Conservation (phyloP, 1,139 yeast species). For the Meyerozyma sp. region DNA sequence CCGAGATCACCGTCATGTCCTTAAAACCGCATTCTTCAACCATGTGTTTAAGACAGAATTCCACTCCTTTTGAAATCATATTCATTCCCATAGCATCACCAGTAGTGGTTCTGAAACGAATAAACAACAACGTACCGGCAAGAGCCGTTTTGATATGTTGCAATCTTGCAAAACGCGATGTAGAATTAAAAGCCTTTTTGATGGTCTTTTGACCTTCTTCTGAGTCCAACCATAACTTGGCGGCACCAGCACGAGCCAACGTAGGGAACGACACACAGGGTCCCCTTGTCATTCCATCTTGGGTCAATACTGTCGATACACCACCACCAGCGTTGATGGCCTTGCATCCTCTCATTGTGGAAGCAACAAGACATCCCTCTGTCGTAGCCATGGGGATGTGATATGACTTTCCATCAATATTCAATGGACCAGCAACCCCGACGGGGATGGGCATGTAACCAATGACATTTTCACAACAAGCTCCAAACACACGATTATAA, state of each 20-base stretch:
- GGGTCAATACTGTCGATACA: slow-evolving; percentile 82
- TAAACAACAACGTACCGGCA: slow-evolving; percentile 88
- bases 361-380: slow-evolving; percentile 97
- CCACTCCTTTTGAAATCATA: slow-evolving; percentile 98
- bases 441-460: slow-evolving; percentile 95
- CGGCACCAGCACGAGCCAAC: slow-evolving; percentile 84
- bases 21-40: slow-evolving; percentile 84
- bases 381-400: slow-evolving; percentile 99
- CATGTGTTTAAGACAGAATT: slow-evolving; percentile 78
- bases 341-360: slow-evolving; percentile 98
- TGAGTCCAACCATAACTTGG: slow-evolving; percentile 92
- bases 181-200: slow-evolving; percentile 90
- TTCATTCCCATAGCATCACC: slow-evolving; percentile 99
- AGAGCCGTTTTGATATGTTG: slow-evolving; percentile 87
- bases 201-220: slow-evolving; percentile 83
- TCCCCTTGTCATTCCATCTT: slow-evolving; percentile 99
- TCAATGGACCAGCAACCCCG: slow-evolving; percentile 95
- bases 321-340: slow-evolving; percentile 98
- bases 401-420: slow-evolving; percentile 79
- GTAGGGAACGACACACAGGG: slow-evolving; percentile 91
- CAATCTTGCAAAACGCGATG: slow-evolving; percentile 94
- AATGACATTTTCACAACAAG: slow-evolving; percentile 97
- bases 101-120: slow-evolving; percentile 93
- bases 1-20: slow-evolving; percentile 89
- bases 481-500: slow-evolving; percentile 94